Base-by-base conservation (phyloP, 2,329 filamentous ascomycete species). In the Epichloe festucae region DNA sequence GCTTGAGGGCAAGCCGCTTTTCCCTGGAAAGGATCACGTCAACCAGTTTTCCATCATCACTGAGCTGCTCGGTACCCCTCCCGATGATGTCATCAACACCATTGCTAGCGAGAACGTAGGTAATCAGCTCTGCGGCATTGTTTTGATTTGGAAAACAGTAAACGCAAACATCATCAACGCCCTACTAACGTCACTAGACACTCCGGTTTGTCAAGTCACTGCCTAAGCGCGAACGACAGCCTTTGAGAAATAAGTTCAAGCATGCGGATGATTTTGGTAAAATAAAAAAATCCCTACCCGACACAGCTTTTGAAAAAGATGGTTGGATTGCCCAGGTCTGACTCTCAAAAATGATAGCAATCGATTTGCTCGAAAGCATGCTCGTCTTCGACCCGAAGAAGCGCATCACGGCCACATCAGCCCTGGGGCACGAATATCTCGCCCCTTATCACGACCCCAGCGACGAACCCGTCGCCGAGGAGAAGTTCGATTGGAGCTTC, bases 21-120 rank as follows among this genome's bases (percentile, higher is more conserved):
- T 98, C 77, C 93, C 93, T 0, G 93, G 93, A 67, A 98, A 98
- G 74, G 93, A 98, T 66, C 93, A 98, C 66, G 93, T 98, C 70
- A 95, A 98, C 73, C 93, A 98, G 69, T 98, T 98, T 71, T 96
- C 90, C 59, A 98, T 98, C 74, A 98, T 98, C 67, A 98, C 93
- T 19, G 93, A 98, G 69, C 79, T 98, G 40, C 79, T 98, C 43
- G 93, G 93, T 46, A 97, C 93, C 36, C 93, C 93, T 11, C 93
- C 93, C 38, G 90, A 97, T 68, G 93, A 98, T 77, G 93, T 98
- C 63, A 97, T 98, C 67, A 86, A 95, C 73, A 95, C 89, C 42
- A 98, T 98, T 67, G 95, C 91, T 61, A 97, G 91, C 67, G 93
- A 97, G 71, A 98, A 98, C 67, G 87, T 91, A 68, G 73, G 85